These are phyloP conservation scores for Fusarium chuoi DNA, from an alignment of 2,329 filamentous ascomycete genomes.

Conservation along the genomic window DNA sequence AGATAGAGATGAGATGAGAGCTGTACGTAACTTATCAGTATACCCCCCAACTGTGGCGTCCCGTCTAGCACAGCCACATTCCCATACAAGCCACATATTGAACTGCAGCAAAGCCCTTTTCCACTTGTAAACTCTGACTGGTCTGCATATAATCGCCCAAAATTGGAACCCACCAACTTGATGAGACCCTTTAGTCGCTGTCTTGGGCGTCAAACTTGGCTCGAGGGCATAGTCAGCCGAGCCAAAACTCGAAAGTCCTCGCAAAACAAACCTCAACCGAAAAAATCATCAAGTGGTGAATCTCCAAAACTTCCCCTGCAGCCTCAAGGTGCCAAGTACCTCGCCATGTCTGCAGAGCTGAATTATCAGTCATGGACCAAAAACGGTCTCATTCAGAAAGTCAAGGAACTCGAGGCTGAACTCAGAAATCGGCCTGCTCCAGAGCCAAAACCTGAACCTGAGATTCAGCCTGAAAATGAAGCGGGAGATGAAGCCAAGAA, in stretches of 20 bases:
- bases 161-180: slow-evolving; percentile 42
- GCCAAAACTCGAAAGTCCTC: slow-evolving; percentile 13
- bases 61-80: slow-evolving; percentile 21
- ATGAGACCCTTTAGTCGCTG: slow-evolving; percentile 44
- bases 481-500: slow-evolving; percentile 27
- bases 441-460: slow-evolving; percentile 1
- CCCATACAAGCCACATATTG: slow-evolving; percentile 30
- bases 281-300: slow-evolving; percentile 39
- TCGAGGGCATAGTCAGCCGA: slow-evolving; percentile 31
- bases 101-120: slow-evolving; percentile 39
- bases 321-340: slow-evolving; percentile 29
- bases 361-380: slow-evolving; percentile 76
- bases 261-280: neutral
- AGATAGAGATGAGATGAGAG: slow-evolving; percentile 40
- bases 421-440: slow-evolving; percentile 60
- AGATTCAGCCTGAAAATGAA: neutral
- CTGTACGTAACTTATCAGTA: slow-evolving; percentile 41
- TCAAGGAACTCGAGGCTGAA: slow-evolving; percentile 74
- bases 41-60: slow-evolving; percentile 32
- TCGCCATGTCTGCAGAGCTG: slow-evolving; percentile 47
- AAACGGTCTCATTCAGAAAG: slow-evolving; percentile 73
- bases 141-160: slow-evolving; percentile 39
- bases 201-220: slow-evolving; percentile 43
- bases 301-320: slow-evolving; percentile 13
- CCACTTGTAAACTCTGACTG: slow-evolving; percentile 33